These are phyloP conservation scores for Ormosia semicastrata DNA, from an alignment of 306 rosid genomes.

Conservation along the genomic window DNA sequence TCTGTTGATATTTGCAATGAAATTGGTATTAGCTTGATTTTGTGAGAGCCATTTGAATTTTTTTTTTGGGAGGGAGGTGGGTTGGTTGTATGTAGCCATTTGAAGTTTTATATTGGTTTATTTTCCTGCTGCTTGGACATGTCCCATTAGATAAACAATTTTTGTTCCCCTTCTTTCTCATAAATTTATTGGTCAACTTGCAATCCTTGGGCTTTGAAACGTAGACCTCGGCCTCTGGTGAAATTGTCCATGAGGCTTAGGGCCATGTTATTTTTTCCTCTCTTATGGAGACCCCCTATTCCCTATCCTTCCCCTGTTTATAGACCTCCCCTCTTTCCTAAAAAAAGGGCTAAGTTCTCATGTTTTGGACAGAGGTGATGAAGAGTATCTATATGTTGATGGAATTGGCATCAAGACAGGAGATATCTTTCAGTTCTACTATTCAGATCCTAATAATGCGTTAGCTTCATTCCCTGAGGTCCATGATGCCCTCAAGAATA, in stretches of 20 bases:
- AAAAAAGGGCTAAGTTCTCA: background rate
- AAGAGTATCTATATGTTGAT: conserved; percentile 61
- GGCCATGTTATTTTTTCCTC: background rate
- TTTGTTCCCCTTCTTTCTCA: background rate
- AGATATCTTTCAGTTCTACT: conserved; percentile 69
- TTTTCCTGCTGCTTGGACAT: background rate
- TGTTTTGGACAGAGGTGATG: conserved; percentile 60
- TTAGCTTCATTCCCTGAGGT: conserved; percentile 38
- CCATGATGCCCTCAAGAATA: conserved; percentile 42
- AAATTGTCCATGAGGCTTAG: background rate
- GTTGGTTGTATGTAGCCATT: background rate
- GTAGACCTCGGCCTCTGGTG: background rate
- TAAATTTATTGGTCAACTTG: conserved; percentile 12
- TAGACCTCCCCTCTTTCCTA: background rate
- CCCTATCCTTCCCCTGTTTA: background rate
- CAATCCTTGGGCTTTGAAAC: background rate
- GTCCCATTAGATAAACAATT: background rate
- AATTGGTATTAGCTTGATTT: background rate
- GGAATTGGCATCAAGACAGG: conserved; percentile 71
- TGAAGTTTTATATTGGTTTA: background rate
- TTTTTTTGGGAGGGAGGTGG: no score
- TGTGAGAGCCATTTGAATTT: background rate
- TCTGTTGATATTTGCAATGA: background rate
- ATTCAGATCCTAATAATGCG: conserved; percentile 55
- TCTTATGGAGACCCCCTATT: background rate